Percentiles rank a stretch among this genome's conserved stretches.
phyloP scores from a whole-genome alignment of 202 grass and related monocot genomes.

The Miscanthus sacchariflorus region DNA sequence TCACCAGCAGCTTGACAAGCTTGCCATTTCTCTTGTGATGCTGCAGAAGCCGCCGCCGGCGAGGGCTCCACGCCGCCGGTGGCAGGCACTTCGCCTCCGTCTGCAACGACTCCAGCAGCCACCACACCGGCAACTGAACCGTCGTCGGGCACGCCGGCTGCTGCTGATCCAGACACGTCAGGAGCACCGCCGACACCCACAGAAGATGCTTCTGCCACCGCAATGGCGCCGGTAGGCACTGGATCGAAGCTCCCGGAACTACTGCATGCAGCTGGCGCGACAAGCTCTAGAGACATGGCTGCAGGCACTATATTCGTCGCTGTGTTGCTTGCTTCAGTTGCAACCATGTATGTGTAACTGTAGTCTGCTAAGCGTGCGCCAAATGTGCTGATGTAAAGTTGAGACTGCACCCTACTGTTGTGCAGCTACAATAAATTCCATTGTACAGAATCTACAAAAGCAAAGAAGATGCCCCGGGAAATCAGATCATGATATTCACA shows the following conservation, averaged over 20 bases:
- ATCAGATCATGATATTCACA: neutral
- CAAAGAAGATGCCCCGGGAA: neutral
- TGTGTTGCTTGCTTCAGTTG: slow-evolving; percentile 49
- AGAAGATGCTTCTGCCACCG: slow-evolving; percentile 6
- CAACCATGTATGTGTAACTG: slow-evolving; percentile 37
- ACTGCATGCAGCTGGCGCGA: slow-evolving; percentile 39
- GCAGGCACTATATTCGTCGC: slow-evolving; percentile 34
- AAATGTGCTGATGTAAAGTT: slow-evolving; percentile 33
- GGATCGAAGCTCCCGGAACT: slow-evolving; percentile 60
- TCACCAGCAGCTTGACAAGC: neutral
- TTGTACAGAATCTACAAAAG: neutral
- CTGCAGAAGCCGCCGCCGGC: slow-evolving; percentile 1
- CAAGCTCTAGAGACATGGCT: slow-evolving; percentile 26
- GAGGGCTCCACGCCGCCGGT: neutral
- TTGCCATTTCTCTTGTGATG: neutral
- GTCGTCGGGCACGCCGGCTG: neutral
- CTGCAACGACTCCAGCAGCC: neutral
- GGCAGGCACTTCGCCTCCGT: neutral
- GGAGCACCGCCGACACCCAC: slow-evolving; percentile 9
- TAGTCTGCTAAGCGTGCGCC: slow-evolving; percentile 21
- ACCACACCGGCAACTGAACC: slow-evolving; percentile 29
- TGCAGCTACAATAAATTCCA: slow-evolving; percentile 7
- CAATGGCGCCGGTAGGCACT: slow-evolving; percentile 23
- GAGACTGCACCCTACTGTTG: neutral
- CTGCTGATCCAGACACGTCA: neutral